These are phyloP conservation scores for Maudiozyma bulderi DNA, from an alignment of 805 yeast genomes.

Conservation along the genomic window DNA sequence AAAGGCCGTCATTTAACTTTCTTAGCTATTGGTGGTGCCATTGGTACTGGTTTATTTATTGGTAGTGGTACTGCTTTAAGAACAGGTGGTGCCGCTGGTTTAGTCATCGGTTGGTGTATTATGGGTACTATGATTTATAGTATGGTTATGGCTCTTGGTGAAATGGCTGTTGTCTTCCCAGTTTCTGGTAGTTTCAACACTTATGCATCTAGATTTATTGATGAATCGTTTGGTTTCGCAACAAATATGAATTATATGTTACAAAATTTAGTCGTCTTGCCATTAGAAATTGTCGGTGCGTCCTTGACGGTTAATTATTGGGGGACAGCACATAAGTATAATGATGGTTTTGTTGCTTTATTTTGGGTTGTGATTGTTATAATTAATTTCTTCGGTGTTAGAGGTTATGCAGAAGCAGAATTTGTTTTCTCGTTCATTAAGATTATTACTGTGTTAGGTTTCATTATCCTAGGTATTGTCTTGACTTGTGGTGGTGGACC, in stretches of 20 bases:
- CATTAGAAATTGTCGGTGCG: constrained; percentile 45
- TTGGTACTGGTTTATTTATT: constrained; percentile 69
- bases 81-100: constrained; percentile 61
- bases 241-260: constrained; percentile 49
- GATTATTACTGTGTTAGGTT: constrained; percentile 40
- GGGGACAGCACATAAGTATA: constrained; percentile 37
- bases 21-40: constrained; percentile 64
- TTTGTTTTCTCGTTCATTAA: constrained; percentile 39
- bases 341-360: constrained; percentile 40
- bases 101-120: constrained; percentile 44
- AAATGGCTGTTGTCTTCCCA: constrained; percentile 51
- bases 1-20: constrained; percentile 50
- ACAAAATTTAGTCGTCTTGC: constrained; percentile 44
- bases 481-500: constrained; percentile 49
- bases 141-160: constrained; percentile 55
- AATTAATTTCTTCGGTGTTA: constrained; percentile 46
- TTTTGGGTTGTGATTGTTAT: constrained; percentile 40
- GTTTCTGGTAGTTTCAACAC: constrained; percentile 56
- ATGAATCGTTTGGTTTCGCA: constrained; percentile 55
- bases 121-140: constrained; percentile 48
- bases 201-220: constrained; percentile 51
- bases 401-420: constrained; percentile 47
- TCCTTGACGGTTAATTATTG: constrained; percentile 45
- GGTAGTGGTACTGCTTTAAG: constrained; percentile 56
- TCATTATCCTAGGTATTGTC: constrained; percentile 39